Base-by-base conservation (phyloP, 2,329 filamentous ascomycete genomes). In the Fusarium nelsonii region DNA sequence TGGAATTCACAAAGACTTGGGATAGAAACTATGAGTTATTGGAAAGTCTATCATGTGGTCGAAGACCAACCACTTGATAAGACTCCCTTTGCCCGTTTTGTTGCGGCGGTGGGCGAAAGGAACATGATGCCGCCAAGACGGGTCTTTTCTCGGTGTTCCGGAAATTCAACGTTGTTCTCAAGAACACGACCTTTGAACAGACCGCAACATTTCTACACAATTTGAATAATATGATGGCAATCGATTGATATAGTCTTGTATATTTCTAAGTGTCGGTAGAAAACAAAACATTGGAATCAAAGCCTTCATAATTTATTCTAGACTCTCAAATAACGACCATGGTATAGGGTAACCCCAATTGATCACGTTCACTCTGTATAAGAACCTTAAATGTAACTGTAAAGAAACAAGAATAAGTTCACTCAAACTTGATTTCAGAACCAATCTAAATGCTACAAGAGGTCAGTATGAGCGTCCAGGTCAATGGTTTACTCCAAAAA, bases 361-460 rank as follows among this genome's bases (percentile, higher is more conserved):
- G 20, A 39, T 5, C 6, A 20, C 3, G 15, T 4, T 23, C 9
- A 50, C 9, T 15, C 23, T 20, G 48, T 28, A 51, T 30, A 18
- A 40, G 23, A 36, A 49, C 48, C 34, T 30, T 40, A 40, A 8
- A 32, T 20, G 23, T 16, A 40, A 51, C 34, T 51, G 15, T 40
- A 30, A 51, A 40, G 48, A 40, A 40, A 40, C 48, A 40, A 14
- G 34, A 16, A 51, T 40, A 16, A 30, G 14, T 28, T 18, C n/a
- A 4, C 34, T 39, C 34, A 51, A 40, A 51, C 48, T 51, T 51
- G 48, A 30, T 51, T 51, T 39, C 14, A 34, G 30, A n/a, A 51
- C 23, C 14, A 33, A 30, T 18, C 8, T 40, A 51, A 36, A 39
- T 30, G 5, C 8, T 37, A 4, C 8, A 37, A 20, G 6, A 28